phyloP scores from a whole-genome alignment of 768 basidiomycete genomes.

The Tulasnella sp. region DNA sequence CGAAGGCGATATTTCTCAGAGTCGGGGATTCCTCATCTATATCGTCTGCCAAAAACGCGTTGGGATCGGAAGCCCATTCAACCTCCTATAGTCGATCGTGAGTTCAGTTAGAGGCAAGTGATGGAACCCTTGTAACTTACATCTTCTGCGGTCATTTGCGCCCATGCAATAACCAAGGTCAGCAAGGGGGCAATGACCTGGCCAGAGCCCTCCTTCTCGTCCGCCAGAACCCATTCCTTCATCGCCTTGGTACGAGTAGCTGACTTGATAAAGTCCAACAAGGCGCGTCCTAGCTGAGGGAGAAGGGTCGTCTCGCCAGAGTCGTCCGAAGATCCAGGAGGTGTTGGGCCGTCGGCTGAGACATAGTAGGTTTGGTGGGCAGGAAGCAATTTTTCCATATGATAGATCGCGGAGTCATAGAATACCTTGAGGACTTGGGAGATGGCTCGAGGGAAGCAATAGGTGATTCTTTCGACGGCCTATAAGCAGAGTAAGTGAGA shows the following conservation, averaged over 20 bases:
- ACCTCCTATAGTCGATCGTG: slow-evolving; percentile 60
- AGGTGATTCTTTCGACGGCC: slow-evolving; percentile 76
- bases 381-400: slow-evolving; percentile 57
- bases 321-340: slow-evolving; percentile 67
- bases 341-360: slow-evolving; percentile 36
- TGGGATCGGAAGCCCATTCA: slow-evolving; percentile 83
- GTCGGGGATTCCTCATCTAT: slow-evolving; percentile 90
- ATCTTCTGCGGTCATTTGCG: slow-evolving; percentile 87
- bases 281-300: slow-evolving; percentile 67
- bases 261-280: slow-evolving; percentile 74
- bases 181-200: slow-evolving; percentile 46
- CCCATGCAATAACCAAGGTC: slow-evolving; percentile 57
- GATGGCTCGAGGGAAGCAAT: slow-evolving; percentile 74
- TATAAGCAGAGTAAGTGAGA: slow-evolving; percentile 35
- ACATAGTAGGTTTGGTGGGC: slow-evolving; percentile 39
- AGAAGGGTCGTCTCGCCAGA: slow-evolving; percentile 60
- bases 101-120: not conserved
- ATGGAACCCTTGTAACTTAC: slow-evolving; percentile 43
- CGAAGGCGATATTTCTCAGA: slow-evolving; percentile 77
- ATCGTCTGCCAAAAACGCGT: slow-evolving; percentile 90
- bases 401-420: slow-evolving; percentile 34
- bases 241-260: slow-evolving; percentile 61
- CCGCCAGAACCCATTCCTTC: slow-evolving; percentile 60
- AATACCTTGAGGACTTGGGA: slow-evolving; percentile 32
- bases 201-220: slow-evolving; percentile 5